These are phyloP conservation scores for Mortierella sp. DNA, from an alignment of 371 early-diverging fungal species.

Conservation along the genomic window DNA sequence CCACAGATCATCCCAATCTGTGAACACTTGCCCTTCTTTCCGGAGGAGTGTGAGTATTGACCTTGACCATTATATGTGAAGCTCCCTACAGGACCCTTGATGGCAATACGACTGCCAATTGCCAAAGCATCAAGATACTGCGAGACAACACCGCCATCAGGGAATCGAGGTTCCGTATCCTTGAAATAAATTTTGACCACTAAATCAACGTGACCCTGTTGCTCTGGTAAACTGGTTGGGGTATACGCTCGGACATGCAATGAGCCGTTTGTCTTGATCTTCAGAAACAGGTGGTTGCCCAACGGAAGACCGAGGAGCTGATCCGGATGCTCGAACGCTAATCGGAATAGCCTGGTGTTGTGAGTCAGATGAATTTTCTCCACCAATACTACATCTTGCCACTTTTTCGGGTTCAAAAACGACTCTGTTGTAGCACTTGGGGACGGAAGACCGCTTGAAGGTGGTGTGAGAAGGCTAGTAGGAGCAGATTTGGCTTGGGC, in stretches of 20 bases:
- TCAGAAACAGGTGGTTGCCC: slow-evolving; percentile 60
- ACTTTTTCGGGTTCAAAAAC: slow-evolving; percentile 56
- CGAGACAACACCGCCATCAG: slow-evolving; percentile 65
- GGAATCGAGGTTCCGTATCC: slow-evolving; percentile 40
- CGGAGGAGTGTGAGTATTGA: slow-evolving; percentile 26
- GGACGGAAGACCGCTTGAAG: slow-evolving; percentile 9
- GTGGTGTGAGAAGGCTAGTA: slow-evolving; percentile 14
- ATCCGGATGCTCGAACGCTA: slow-evolving; percentile 46
- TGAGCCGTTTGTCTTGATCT: slow-evolving; percentile 57
- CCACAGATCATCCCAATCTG: slow-evolving; percentile 66
- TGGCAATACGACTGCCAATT: slow-evolving; percentile 64
- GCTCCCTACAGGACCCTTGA: slow-evolving; percentile 70
- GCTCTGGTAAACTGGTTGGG: slow-evolving; percentile 49
- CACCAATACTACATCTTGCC: slow-evolving; percentile 53
- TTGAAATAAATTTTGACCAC: slow-evolving; percentile 71
- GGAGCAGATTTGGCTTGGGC: slow-evolving; percentile 9
- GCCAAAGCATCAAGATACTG: slow-evolving; percentile 59
- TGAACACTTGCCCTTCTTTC: slow-evolving; percentile 13
- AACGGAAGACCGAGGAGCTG: slow-evolving; percentile 57
- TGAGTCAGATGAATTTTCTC: slow-evolving; percentile 53
- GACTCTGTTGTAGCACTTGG: slow-evolving; percentile 8
- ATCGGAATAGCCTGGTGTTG: slow-evolving; percentile 58
- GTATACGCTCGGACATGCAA: slow-evolving; percentile 72
- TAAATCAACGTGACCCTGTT: slow-evolving; percentile 62
- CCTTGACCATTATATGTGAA: slow-evolving; percentile 61